phyloP scores from a whole-genome alignment of 805 yeast species.

The Pichia membranifaciens region DNA sequence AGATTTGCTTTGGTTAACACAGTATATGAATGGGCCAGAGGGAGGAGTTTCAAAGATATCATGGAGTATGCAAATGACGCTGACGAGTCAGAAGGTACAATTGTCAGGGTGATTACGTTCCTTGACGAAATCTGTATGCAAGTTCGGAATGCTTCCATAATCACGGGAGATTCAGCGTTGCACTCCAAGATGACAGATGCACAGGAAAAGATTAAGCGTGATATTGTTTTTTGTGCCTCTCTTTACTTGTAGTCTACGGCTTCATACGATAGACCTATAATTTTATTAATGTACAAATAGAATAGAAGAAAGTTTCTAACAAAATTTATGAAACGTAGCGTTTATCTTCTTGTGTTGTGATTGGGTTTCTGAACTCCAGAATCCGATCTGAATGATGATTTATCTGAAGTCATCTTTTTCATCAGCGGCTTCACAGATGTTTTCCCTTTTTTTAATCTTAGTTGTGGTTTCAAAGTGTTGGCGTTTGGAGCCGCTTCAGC shows the following conservation, averaged over 20 bases:
- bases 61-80: constrained; percentile 85
- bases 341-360: background rate
- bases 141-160: constrained; percentile 87
- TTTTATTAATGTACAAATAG: background rate
- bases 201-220: constrained; percentile 92
- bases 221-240: constrained; percentile 95
- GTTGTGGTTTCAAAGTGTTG: constrained; percentile 25
- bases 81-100: constrained; percentile 71
- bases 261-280: no score
- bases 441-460: constrained; percentile 29
- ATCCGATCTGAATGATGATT: constrained; percentile 5
- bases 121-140: constrained; percentile 93
- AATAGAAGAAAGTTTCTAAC: background rate
- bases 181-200: constrained; percentile 88
- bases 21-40: constrained; percentile 98
- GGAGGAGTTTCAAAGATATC: constrained; percentile 83
- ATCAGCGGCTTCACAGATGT: constrained; percentile 29
- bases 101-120: constrained; percentile 91
- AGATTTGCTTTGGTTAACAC: constrained; percentile 89
- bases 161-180: constrained; percentile 88
- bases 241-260: constrained; percentile 53
- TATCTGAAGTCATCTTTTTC: constrained; percentile 20
- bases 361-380: constrained; percentile 13
- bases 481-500: constrained; percentile 59
- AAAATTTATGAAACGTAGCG: background rate